Evolutionary conservation across 306 rosid genomes (phyloP).

Genomic region (Lathyrus sativus): DNA sequence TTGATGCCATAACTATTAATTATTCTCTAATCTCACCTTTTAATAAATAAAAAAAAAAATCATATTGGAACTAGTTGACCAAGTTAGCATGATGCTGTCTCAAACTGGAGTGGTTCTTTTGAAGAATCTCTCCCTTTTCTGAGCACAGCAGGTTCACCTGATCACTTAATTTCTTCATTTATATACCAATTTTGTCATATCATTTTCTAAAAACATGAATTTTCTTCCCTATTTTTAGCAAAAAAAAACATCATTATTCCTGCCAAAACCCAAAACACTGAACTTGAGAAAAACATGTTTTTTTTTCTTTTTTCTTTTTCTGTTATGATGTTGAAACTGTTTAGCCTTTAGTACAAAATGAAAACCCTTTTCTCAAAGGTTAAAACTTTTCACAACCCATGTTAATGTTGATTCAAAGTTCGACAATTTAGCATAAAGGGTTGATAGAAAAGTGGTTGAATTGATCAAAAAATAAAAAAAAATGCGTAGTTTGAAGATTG

Average conservation of each 20-base stretch:
- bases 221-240: conserved; percentile 11
- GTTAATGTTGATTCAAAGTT: conserved; percentile 36
- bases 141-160: conserved; percentile 33
- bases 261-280: background rate
- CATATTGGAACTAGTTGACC: conserved; percentile 52
- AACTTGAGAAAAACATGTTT: background rate
- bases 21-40: background rate
- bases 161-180: conserved; percentile 28
- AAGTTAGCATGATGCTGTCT: conserved; percentile 31
- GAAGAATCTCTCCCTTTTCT: conserved; percentile 23
- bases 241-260: conserved; percentile 14
- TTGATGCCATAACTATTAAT: background rate
- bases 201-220: conserved; percentile 25
- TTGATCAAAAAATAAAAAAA: conserved; percentile 47
- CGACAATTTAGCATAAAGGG: conserved; percentile 24
- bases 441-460: conserved; percentile 19
- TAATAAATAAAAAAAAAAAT: conserved; percentile 8
- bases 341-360: conserved; percentile 5
- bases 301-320: conserved; percentile 7
- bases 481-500: conserved; percentile 69
- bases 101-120: conserved; percentile 46
- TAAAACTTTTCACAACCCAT: conserved; percentile 9
- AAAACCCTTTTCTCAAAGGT: conserved; percentile 27
- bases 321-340: conserved; percentile 16
- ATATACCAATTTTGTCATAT: conserved; percentile 26